A percentile compares a stretch with the other conserved stretches of the same genome.
phyloP scores from a whole-genome alignment of 75 land plant species.

The Sequoia sempervirens region DNA sequence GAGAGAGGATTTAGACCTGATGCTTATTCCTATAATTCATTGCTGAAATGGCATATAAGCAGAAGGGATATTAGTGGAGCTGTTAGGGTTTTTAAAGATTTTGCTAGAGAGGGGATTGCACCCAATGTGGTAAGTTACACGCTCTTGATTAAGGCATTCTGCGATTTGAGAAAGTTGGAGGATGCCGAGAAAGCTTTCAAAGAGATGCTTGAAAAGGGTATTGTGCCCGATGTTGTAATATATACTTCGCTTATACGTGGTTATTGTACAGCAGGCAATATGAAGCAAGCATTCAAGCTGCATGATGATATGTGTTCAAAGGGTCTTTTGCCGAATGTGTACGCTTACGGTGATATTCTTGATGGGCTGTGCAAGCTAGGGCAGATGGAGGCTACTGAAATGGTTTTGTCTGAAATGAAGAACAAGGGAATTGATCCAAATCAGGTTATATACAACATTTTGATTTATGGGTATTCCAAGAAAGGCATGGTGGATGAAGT shows the following conservation, averaged over 20 bases:
- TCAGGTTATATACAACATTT: slow-evolving; percentile 39
- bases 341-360: slow-evolving; percentile 58
- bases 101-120: slow-evolving; percentile 14
- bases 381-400: slow-evolving; percentile 48
- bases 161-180: slow-evolving; percentile 23
- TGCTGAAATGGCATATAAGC: slow-evolving; percentile 32
- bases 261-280: slow-evolving; percentile 30
- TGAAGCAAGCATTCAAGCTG: slow-evolving; percentile 39
- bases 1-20: slow-evolving; percentile 46
- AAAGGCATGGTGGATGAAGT: slow-evolving; percentile 52
- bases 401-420: slow-evolving; percentile 51
- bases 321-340: slow-evolving; percentile 44
- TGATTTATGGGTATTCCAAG: slow-evolving; percentile 63
- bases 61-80: slow-evolving; percentile 32
- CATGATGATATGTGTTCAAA: slow-evolving; percentile 49
- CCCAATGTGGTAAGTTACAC: slow-evolving; percentile 52
- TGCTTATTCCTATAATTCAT: slow-evolving; percentile 36
- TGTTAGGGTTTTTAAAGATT: slow-evolving; percentile 21
- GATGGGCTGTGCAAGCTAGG: slow-evolving; percentile 58
- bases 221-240: slow-evolving; percentile 32
- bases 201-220: slow-evolving; percentile 45
- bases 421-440: slow-evolving; percentile 38
- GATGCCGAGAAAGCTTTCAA: slow-evolving; percentile 52
- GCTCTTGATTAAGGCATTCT: slow-evolving; percentile 45
- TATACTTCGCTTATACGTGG: slow-evolving; percentile 58